Evolutionary conservation across 139 green algal species (phyloP).

Genomic region (Zygnema cylindricum): DNA sequence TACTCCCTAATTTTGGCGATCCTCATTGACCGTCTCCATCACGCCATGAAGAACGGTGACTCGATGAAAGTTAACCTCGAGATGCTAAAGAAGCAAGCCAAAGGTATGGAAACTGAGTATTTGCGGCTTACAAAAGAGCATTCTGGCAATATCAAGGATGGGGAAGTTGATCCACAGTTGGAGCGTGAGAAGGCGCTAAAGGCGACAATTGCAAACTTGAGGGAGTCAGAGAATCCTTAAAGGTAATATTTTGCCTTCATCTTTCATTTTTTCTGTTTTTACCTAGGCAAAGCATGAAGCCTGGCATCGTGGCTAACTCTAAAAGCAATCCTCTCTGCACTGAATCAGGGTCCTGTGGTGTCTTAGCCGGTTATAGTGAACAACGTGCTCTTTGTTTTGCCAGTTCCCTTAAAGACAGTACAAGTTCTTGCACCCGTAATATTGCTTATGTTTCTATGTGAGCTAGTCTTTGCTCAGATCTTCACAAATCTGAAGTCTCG

Average conservation of each 20-base stretch:
- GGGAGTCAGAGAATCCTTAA: not conserved
- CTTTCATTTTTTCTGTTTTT: too few species aligned
- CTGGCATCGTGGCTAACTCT: not conserved
- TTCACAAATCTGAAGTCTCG: not conserved
- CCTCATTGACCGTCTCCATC: conserved; percentile 23
- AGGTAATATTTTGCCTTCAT: not conserved
- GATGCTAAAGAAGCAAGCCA: conserved; percentile 51
- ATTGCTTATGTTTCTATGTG: too few species aligned
- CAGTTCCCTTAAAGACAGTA: too few species aligned
- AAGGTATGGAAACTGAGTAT: conserved; percentile 48
- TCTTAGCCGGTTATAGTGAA: too few species aligned
- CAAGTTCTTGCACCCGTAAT: too few species aligned
- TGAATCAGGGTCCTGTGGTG: too few species aligned
- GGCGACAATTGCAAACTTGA: conserved; percentile 23
- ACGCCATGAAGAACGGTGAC: conserved; percentile 7
- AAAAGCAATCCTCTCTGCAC: too few species aligned
- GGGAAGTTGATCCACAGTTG: not conserved
- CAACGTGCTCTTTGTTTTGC: too few species aligned
- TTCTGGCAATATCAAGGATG: not conserved
- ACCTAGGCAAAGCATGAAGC: too few species aligned
- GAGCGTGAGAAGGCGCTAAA: conserved; percentile 14
- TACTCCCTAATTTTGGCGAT: conserved; percentile 25
- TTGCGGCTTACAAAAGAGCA: conserved; percentile 40
- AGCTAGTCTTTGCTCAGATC: too few species aligned
- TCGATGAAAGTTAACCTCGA: conserved; percentile 18